Conservation (phyloP, 495 filamentous ascomycete species). For the Podospora australis region DNA sequence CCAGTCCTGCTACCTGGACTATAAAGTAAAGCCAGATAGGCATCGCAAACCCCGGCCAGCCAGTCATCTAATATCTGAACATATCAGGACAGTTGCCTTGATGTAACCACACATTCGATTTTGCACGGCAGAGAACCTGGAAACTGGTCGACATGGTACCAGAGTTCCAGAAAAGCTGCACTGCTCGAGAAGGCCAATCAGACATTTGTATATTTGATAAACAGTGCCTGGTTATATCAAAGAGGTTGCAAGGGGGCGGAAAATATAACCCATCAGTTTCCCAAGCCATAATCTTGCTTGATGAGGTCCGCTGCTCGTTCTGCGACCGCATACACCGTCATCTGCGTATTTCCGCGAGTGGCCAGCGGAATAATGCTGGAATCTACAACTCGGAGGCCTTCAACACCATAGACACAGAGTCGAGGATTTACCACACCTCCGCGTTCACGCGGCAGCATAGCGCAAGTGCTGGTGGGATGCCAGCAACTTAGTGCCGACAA, state of each 20-base stretch:
- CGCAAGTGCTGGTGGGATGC: conserved; percentile 7
- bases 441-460: not conserved
- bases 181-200: no score
- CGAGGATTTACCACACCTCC: conserved; percentile 2
- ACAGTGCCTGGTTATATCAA: not conserved
- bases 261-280: not conserved
- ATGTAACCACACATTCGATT: no score
- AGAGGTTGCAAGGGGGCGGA: not conserved
- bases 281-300: not conserved
- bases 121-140: no score
- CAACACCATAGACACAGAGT: not conserved
- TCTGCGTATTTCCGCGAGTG: not conserved
- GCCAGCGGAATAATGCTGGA: conserved; percentile 4
- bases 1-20: no score
- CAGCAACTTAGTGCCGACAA: conserved; percentile 1
- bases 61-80: no score
- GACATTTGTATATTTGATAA: no score
- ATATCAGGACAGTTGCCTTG: no score
- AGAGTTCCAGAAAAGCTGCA: no score
- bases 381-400: conserved; percentile 3
- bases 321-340: not conserved
- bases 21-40: no score
- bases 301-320: not conserved
- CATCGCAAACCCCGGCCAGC: no score
- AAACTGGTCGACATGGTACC: no score